These are phyloP conservation scores for Oligophagozyma castellii DNA, from an alignment of 1,139 yeast genomes.

Conservation along the genomic window DNA sequence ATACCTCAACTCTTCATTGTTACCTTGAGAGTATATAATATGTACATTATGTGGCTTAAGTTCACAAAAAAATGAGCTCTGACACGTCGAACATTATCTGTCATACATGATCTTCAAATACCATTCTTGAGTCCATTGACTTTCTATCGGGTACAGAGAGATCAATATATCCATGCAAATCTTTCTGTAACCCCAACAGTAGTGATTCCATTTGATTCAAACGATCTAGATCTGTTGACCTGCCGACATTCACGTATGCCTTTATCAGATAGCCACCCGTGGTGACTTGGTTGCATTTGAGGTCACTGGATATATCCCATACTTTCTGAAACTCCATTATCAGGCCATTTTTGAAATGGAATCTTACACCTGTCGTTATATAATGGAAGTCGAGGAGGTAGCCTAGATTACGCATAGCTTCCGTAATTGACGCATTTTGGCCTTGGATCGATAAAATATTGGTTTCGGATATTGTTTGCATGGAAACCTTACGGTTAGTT, in stretches of 20 bases:
- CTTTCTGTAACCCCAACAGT: conserved; percentile 46
- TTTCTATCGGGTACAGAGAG: conserved; percentile 66
- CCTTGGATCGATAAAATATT: conserved; percentile 30
- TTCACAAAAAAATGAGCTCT: not conserved
- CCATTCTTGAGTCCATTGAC: conserved; percentile 61
- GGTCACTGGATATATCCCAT: conserved; percentile 12
- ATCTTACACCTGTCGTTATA: conserved; percentile 27
- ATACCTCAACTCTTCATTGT: not conserved
- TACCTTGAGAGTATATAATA: not conserved
- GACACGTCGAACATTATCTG: not conserved
- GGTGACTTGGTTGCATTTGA: conserved; percentile 19
- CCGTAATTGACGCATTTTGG: conserved; percentile 23
- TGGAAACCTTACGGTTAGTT: conserved; percentile 41
- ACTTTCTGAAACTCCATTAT: conserved; percentile 34
- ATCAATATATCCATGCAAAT: conserved; percentile 51
- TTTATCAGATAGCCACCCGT: conserved; percentile 34
- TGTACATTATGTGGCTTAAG: no score
- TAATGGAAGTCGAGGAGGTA: conserved; percentile 52
- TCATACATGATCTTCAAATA: not conserved
- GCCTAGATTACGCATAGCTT: conserved; percentile 52
- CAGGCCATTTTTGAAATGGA: conserved; percentile 53
- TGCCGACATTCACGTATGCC: conserved; percentile 55
- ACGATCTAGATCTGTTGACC: conserved; percentile 62
- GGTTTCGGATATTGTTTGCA: conserved; percentile 60
- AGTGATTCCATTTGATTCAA: conserved; percentile 54